phyloP scores from a whole-genome alignment of 768 basidiomycete species.

The Leccinellum luteum region DNA sequence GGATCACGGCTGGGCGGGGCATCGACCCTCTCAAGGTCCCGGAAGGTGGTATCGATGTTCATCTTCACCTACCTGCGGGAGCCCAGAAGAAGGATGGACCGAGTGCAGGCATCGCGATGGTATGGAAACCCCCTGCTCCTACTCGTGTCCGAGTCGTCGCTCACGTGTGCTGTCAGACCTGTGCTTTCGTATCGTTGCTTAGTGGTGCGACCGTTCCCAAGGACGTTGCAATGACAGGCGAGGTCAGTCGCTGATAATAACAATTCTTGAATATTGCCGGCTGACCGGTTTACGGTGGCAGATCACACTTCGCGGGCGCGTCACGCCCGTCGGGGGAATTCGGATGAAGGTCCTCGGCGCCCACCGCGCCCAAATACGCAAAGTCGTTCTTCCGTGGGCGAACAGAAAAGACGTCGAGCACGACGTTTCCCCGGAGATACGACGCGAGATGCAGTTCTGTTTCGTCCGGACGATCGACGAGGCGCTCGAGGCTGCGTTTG shows the following conservation, averaged over 20 bases:
- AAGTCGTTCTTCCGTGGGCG: slow-evolving; percentile 79
- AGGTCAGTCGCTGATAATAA: slow-evolving; percentile 41
- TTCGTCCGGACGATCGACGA: slow-evolving; percentile 80
- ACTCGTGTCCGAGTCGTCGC: background rate
- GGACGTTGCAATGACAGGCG: slow-evolving; percentile 86
- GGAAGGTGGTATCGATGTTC: slow-evolving; percentile 70
- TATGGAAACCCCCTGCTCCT: slow-evolving; percentile 30
- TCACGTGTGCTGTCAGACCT: slow-evolving; percentile 44
- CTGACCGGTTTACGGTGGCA: slow-evolving; percentile 22
- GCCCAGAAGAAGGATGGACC: slow-evolving; percentile 95
- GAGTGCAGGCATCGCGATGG: slow-evolving; percentile 88
- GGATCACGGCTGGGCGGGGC: slow-evolving; percentile 65
- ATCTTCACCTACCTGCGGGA: slow-evolving; percentile 86
- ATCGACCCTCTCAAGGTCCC: slow-evolving; percentile 77
- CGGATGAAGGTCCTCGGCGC: slow-evolving; percentile 91
- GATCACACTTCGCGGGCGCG: slow-evolving; percentile 81
- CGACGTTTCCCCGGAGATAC: slow-evolving; percentile 73
- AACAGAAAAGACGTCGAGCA: slow-evolving; percentile 88
- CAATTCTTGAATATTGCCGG: background rate
- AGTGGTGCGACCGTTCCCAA: slow-evolving; percentile 72
- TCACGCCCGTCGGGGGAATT: slow-evolving; percentile 86
- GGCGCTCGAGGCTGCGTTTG: slow-evolving; percentile 82
- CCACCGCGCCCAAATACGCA: slow-evolving; percentile 80
- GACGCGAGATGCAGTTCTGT: slow-evolving; percentile 73
- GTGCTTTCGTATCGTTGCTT: slow-evolving; percentile 84